phyloP scores from a whole-genome alignment of 2,329 filamentous ascomycete genomes.

The Aureobasidium zeae region DNA sequence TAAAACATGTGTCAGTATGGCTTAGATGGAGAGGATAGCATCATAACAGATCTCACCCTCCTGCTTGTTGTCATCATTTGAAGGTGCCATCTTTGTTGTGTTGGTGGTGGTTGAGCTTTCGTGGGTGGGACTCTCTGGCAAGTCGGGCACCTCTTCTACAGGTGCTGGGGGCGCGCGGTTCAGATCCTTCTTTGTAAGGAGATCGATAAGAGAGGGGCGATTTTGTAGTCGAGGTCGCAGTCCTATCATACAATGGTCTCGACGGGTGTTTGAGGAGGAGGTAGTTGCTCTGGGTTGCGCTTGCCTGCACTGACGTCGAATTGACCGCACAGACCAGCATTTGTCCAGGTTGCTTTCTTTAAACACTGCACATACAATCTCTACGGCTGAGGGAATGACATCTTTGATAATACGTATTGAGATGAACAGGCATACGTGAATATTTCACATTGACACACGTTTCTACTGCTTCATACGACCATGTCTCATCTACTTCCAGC shows the following conservation, averaged over 20 bases:
- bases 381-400: no score
- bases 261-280: no score
- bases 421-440: no score
- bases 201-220: conserved; percentile 54
- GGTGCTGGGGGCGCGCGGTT: conserved; percentile 31
- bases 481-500: no score
- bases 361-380: no score
- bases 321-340: conserved; percentile 1
- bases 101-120: conserved; percentile 12
- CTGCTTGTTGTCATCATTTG: conserved; percentile 13
- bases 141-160: conserved; percentile 21
- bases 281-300: background rate
- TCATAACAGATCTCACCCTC: background rate
- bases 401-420: no score
- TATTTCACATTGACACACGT: no score
- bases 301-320: conserved; percentile 9
- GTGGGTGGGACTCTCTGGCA: conserved; percentile 19
- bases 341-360: background rate
- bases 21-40: background rate
- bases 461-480: no score
- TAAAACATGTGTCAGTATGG: conserved; percentile 24
- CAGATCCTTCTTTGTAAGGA: conserved; percentile 45
- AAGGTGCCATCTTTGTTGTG: conserved; percentile 4
- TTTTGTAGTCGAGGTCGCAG: conserved; percentile 49
- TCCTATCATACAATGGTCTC: conserved; percentile 36